Evolutionary conservation across 352 stramenopile genomes (phyloP), one percentile per base, ranked within the genome.

Genomic region (Phytophthora multivora): DNA sequence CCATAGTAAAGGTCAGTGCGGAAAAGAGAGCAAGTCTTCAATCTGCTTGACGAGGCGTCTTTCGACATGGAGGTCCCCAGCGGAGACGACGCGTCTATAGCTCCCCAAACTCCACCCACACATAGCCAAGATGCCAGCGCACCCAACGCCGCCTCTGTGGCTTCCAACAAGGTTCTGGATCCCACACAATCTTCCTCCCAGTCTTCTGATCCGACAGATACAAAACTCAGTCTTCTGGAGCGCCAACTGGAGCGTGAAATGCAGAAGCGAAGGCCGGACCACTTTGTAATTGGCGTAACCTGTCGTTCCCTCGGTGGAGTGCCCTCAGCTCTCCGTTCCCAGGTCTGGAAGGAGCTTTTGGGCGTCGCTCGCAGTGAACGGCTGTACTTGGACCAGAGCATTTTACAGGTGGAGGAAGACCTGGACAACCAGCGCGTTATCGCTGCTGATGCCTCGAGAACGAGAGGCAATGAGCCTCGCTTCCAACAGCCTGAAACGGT

Each of bases 361-460:
- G 83, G 86, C 35, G 82, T 94, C 2, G 71, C 83, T 16, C 79
- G 71, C 19, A 89, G 69, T 38, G 84, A 93, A 61, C 77, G 72
- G 2, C 36, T 86, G 39, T 75, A 74, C 26, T 58, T 95, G 42
- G 83, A 91, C 59, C 77, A 91, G 43, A 86, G 72, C 43, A 96
- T 96, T 51, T 25, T 80, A 25, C 45, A 70, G 19, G 87, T 95
- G 5, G 78, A 94, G 42, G 80, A 95, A 63, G 84, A 98, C 50
- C 66, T 98, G 21, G 75, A 76, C 33, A 98, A 98, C 65, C 91
- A 98, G 65, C 75, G 88, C 2, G 93, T 98, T 9, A 95, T 98
- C 57, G 71, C 80, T 2, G 91, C 91, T 0, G 93, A 98, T 58
- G 89, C 91, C 10, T 66, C 77, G 6, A 79, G 93, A 35, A 98